These are phyloP conservation scores for Hypoxylon sp. DNA, from an alignment of 2,329 filamentous ascomycete genomes.

Conservation along the genomic window DNA sequence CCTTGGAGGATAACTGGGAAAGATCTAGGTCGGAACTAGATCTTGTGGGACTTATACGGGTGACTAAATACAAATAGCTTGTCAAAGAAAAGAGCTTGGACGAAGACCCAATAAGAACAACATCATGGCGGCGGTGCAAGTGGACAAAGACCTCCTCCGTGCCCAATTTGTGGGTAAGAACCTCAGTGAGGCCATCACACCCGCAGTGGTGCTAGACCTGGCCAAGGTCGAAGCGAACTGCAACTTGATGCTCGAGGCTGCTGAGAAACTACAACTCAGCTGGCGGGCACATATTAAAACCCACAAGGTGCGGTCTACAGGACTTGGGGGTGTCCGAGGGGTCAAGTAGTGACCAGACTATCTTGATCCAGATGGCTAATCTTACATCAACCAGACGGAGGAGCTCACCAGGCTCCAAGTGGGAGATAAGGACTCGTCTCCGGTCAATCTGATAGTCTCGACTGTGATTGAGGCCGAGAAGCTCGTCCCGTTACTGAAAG, in stretches of 20 bases:
- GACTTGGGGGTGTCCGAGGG: not conserved
- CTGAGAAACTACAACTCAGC: conserved; percentile 69
- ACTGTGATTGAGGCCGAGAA: conserved; percentile 82
- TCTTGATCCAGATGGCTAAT: not conserved
- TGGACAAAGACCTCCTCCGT: conserved; percentile 56
- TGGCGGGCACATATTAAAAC: conserved; percentile 88
- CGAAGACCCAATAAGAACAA: not conserved
- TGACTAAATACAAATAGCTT: not conserved
- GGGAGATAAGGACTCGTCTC: conserved; percentile 64
- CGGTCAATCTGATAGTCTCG: conserved; percentile 77
- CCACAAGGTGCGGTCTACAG: conserved; percentile 73
- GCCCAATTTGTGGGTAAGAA: conserved; percentile 70
- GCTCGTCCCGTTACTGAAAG: conserved; percentile 71
- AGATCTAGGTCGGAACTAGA: not conserved
- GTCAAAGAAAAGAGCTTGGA: conserved; percentile 3
- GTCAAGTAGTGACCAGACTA: not conserved
- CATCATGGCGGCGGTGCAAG: conserved; percentile 44
- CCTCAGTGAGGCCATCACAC: conserved; percentile 73
- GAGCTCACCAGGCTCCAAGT: conserved; percentile 79
- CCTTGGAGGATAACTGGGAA: not conserved
- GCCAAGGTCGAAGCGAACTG: conserved; percentile 78
- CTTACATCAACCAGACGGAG: conserved; percentile 65
- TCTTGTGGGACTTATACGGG: not conserved
- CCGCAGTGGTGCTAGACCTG: conserved; percentile 77
- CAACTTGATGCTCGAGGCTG: conserved; percentile 76